A percentile compares a stretch with the other conserved stretches of the same genome.
phyloP scores from a whole-genome alignment of 176 grass and related monocot genomes.

The Raddia distichophylla region DNA sequence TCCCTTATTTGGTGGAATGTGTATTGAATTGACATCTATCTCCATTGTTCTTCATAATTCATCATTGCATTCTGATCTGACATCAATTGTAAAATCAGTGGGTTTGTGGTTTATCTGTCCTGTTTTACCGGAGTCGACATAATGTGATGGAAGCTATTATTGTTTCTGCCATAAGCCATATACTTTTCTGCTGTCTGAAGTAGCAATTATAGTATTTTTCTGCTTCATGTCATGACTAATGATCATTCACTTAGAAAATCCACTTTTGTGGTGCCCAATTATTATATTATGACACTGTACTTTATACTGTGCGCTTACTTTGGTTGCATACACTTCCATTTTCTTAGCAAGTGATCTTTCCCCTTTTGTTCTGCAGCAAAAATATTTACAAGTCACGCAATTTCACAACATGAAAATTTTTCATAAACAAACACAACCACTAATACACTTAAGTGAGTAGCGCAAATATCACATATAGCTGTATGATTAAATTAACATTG shows the following conservation, averaged over 20 bases:
- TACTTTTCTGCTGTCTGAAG: not conserved
- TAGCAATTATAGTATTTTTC: not conserved
- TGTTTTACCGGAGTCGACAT: not conserved
- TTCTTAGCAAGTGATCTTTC: not conserved
- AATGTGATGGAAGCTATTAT: not conserved
- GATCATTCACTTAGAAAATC: not conserved
- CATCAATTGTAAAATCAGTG: not conserved
- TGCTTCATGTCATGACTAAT: not conserved
- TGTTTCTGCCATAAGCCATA: not conserved
- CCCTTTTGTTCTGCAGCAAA: not conserved
- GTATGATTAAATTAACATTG: constrained; percentile 32
- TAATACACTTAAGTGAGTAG: constrained; percentile 1
- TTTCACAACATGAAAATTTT: not conserved
- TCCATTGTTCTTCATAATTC: not conserved
- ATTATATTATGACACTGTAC: not conserved
- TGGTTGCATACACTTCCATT: not conserved
- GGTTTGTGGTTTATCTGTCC: not conserved
- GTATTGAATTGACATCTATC: not conserved
- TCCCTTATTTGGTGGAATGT: not conserved
- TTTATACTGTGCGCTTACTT: not conserved
- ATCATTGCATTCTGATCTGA: not conserved
- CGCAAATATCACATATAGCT: not conserved
- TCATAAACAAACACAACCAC: not conserved
- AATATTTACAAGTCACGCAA: not conserved
- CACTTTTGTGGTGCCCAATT: not conserved